A percentile compares a stretch with the other conserved stretches of the same genome.
Evolutionary conservation across 805 yeast genomes (phyloP).

Genomic region (Jamesozyma rosinii): DNA sequence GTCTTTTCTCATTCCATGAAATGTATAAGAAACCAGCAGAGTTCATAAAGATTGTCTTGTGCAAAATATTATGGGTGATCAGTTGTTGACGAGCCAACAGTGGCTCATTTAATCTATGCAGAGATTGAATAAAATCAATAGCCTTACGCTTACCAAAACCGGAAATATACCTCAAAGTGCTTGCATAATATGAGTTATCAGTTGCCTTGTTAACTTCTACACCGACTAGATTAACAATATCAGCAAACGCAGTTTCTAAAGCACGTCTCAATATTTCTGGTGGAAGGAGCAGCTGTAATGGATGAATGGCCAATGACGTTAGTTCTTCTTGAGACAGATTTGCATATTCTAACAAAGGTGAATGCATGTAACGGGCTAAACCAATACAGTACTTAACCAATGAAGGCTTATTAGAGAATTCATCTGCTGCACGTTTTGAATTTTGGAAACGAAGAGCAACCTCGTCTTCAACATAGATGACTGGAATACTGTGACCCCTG

Average conservation of each 20-base stretch:
- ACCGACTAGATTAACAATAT: constrained; percentile 83
- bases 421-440: constrained; percentile 63
- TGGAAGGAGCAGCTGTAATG: constrained; percentile 63
- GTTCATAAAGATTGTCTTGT: constrained; percentile 78
- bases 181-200: constrained; percentile 56
- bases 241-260: constrained; percentile 75
- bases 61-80: constrained; percentile 67
- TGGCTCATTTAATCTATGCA: constrained; percentile 46
- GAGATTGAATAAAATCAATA: constrained; percentile 70
- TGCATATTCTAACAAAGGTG: constrained; percentile 86
- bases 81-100: constrained; percentile 75
- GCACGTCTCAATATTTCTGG: constrained; percentile 55
- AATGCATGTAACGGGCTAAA: constrained; percentile 83
- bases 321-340: constrained; percentile 64
- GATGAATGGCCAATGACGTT: constrained; percentile 55
- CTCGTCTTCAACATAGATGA: constrained; percentile 85
- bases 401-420: constrained; percentile 76
- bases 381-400: constrained; percentile 79
- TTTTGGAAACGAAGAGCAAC: constrained; percentile 82
- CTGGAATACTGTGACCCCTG: constrained; percentile 50
- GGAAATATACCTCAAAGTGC: constrained; percentile 64
- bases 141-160: constrained; percentile 97
- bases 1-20: constrained; percentile 47
- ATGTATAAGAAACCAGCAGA: constrained; percentile 85
- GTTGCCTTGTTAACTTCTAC: constrained; percentile 88